Base-by-base conservation (phyloP, 805 yeast species). In the Wickerhamomyces canadensis region DNA sequence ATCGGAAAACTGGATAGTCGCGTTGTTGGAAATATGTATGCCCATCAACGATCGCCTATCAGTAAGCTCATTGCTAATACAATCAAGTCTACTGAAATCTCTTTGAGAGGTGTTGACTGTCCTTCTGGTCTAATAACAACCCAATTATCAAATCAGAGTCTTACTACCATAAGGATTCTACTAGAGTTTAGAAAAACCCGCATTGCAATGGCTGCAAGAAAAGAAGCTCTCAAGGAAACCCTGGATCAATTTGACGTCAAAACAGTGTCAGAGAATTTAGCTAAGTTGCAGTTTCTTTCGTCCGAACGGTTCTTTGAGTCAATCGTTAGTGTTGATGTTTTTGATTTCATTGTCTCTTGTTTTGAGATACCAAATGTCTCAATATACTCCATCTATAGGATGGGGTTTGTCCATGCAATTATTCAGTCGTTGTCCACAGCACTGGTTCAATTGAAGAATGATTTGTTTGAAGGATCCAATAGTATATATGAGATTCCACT, bases 1-100 rank as follows among this genome's bases (percentile, higher is more conserved):
- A 35, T 43, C 37, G 14, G 19, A 3, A 25, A 16, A 9, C n/a
- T 53, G 3, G 33, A 15, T 6, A 14, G 39, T 3, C 44, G 40
- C 27, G 58, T 60, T 38, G 61, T 60, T 15, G 57, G 64, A 0
- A 68, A 67, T 24, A 55, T 65, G 3, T 51, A 58, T 6, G 49
- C 46, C 10, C 42, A 38, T 27, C 43, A 47, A 5, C 50, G 50
- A 28, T 52, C 51, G 13, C 54, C 55, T n/a, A 35, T 64, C 5
- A 45, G 47, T 19, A 36, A 37, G 3, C 44, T 74, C 4, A 49
- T 84, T 13, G 65, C 76, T 1, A 74, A 73, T 45, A 76, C 84
- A 0, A 70, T 84, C 16, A 75, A 76, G 37, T 73, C 84, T 2
- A 58, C 74, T 7, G 96, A 86, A 49, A 74, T 84, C 11, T 61